Base-by-base conservation (phyloP, 495 filamentous ascomycete genomes). In the Stereocaulon alpinum region DNA sequence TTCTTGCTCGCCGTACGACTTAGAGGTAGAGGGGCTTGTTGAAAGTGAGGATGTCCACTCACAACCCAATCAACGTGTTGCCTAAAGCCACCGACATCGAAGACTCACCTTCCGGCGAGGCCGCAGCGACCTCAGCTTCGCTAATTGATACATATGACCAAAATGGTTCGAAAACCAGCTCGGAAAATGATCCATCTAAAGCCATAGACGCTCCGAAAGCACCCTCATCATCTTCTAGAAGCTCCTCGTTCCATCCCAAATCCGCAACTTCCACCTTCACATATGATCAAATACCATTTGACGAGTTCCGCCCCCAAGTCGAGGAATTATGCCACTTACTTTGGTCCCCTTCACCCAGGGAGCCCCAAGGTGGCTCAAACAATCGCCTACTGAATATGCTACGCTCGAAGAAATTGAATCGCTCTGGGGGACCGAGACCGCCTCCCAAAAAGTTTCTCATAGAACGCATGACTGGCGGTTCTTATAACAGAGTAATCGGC, bases 381-480 rank as follows among this genome's bases (percentile, higher is more conserved):
- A 55, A 17, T 30, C 20, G 52, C 6, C 0, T 55, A 24, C 12
- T 55, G 20, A 27, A n/a, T 15, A 5, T 53, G 5, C 34, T 59
- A n/a, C 22, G 49, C 18, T 42, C 27, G 20, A 52, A 20, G 20
- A 53, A 59, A 17, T 29, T 42, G 12, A 4, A 3, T 30, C 48
- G 37, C 17, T 34, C 6, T 18, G 34, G 3, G 18, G 12, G 10
- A 20, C 20, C 37, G 18, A 30, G 17, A 17, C 5, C 11, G 2
- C 27, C 40, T 22, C 12, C 9, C 22, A 59, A 51, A 40, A 15
- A 15, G 0, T 52, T 61, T n/a, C 2, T 40, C 15, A 50, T 56
- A 29, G 59, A 61, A 14, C 59, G 59, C 4, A 42, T 61, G 42
- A 4, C 4, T 15, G 59, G 52, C 24, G 59, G 59, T 34, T 41